Conservation (phyloP, 2,329 filamentous ascomycete species). For the Ophiostoma populinum region DNA sequence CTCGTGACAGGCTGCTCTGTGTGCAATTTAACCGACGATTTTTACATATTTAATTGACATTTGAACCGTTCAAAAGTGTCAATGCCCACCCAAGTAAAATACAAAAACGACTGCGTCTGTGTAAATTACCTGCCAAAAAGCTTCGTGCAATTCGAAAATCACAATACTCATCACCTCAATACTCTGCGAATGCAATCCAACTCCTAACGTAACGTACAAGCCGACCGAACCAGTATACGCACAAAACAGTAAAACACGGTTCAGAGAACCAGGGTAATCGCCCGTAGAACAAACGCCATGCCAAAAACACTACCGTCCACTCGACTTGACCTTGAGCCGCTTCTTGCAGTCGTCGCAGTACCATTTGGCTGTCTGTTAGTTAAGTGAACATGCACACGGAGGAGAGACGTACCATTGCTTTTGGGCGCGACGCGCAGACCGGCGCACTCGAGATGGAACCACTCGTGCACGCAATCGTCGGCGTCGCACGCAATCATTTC, state of each 20-base stretch:
- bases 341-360: constrained; percentile 68
- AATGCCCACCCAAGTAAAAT: no score
- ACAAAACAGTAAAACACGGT: not conserved
- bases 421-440: constrained; percentile 64
- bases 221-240: not conserved
- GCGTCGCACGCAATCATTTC: constrained; percentile 75
- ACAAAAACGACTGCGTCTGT: no score
- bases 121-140: no score
- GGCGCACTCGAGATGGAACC: constrained; percentile 73
- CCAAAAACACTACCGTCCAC: constrained; percentile 21
- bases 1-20: no score
- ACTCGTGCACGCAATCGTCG: constrained; percentile 54
- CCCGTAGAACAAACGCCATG: not conserved
- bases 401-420: constrained; percentile 42
- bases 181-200: no score
- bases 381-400: not conserved
- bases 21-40: no score
- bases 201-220: no score
- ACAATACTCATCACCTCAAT: no score
- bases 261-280: no score
- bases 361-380: constrained; percentile 46
- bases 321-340: constrained; percentile 36
- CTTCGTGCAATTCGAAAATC: no score
- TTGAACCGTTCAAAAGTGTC: no score
- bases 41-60: no score